phyloP scores from a whole-genome alignment of 208 protist genomes.

The Crithidia sp. region DNA sequence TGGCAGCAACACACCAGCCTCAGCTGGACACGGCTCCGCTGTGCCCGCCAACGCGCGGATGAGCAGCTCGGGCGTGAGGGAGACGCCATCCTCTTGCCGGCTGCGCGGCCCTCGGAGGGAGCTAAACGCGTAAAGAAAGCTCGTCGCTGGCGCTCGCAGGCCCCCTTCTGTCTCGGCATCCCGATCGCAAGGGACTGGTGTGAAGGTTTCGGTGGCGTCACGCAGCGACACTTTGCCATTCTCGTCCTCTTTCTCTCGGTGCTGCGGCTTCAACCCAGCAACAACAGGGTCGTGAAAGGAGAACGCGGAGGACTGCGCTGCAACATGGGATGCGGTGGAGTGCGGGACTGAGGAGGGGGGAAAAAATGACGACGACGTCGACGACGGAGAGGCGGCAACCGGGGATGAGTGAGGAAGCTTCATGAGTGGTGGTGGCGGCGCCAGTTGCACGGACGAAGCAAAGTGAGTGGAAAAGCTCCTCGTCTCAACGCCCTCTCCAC shows the following conservation, averaged over 20 bases:
- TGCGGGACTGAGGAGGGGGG: neutral
- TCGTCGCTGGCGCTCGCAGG: neutral
- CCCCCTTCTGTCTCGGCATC: too few relatives aligned
- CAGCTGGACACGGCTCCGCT: neutral
- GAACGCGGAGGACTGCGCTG: too few relatives aligned
- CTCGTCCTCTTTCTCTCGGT: too few relatives aligned
- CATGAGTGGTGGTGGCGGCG: slow-evolving; percentile 16
- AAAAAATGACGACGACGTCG: neutral
- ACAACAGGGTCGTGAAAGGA: too few relatives aligned
- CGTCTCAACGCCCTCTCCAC: too few relatives aligned
- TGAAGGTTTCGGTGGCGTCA: too few relatives aligned
- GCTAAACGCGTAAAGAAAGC: slow-evolving; percentile 30
- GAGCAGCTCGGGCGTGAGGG: slow-evolving; percentile 24
- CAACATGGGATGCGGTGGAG: too few relatives aligned
- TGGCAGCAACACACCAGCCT: neutral
- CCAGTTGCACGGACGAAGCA: slow-evolving; percentile 12
- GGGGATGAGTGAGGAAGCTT: neutral
- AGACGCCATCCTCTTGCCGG: slow-evolving; percentile 46
- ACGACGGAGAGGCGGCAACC: neutral
- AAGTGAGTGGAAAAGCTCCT: neutral
- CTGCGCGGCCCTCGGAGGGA: slow-evolving; percentile 38
- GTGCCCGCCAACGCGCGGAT: neutral
- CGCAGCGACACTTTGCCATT: too few relatives aligned
- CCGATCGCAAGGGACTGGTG: too few relatives aligned
- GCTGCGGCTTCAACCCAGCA: too few relatives aligned